Evolutionary conservation across 257 asterid genomes (phyloP).

Genomic region (Phtheirospermum japonicum): DNA sequence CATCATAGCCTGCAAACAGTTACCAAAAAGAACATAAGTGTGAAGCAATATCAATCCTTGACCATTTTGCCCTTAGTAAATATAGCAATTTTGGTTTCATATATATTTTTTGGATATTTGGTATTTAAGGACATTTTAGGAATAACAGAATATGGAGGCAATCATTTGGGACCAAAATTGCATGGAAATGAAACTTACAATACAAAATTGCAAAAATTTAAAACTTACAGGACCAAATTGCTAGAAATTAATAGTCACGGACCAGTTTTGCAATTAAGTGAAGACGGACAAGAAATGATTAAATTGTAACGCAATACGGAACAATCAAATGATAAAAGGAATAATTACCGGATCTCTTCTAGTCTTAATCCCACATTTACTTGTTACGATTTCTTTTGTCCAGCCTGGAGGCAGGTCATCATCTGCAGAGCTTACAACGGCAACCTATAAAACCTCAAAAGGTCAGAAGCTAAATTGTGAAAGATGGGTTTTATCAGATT

Average conservation of each 20-base stretch:
- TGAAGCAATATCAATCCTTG: too few relatives aligned
- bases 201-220: too few relatives aligned
- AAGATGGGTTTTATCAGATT: conserved; percentile 15
- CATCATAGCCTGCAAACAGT: conserved; percentile 97
- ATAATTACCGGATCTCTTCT: conserved; percentile 57
- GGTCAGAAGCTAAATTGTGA: conserved; percentile 23
- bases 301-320: background rate
- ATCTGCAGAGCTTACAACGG: conserved; percentile 27
- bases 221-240: too few relatives aligned
- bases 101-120: too few relatives aligned
- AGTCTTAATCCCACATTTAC: conserved; percentile 37
- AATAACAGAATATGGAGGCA: too few relatives aligned
- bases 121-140: too few relatives aligned
- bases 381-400: conserved; percentile 51
- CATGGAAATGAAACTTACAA: too few relatives aligned
- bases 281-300: background rate
- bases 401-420: conserved; percentile 74
- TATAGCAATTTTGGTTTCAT: too few relatives aligned
- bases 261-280: background rate
- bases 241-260: too few relatives aligned
- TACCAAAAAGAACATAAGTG: too few relatives aligned
- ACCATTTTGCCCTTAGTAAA: too few relatives aligned
- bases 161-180: background rate
- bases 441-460: conserved; percentile 33
- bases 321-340: conserved; percentile 3